These are phyloP conservation scores for Coriolopsis trogii DNA, from an alignment of 1,284 basidiomycete species.

Conservation along the genomic window DNA sequence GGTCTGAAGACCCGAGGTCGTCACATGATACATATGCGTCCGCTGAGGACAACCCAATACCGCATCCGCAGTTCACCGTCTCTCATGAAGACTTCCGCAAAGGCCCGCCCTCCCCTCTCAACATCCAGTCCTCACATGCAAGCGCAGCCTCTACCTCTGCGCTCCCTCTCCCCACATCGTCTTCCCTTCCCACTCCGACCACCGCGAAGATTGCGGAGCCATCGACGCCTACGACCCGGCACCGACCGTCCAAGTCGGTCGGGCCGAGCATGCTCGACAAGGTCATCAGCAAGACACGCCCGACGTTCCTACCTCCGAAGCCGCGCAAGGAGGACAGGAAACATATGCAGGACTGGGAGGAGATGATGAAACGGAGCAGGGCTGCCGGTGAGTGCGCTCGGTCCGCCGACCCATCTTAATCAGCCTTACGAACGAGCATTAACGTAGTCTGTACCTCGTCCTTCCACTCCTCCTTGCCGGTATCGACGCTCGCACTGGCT, in stretches of 20 bases:
- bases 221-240: conserved; percentile 29
- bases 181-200: conserved; percentile 26
- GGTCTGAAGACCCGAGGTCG: conserved; percentile 5
- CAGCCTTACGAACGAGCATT: conserved; percentile 29
- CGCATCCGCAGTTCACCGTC: conserved; percentile 14
- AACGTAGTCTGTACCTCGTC: conserved; percentile 28
- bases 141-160: conserved; percentile 31
- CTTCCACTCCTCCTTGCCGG: background rate
- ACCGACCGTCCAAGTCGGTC: conserved; percentile 52
- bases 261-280: conserved; percentile 75
- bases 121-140: conserved; percentile 17
- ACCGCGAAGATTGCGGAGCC: conserved; percentile 17
- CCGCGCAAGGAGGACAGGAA: conserved; percentile 77
- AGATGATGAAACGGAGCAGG: conserved; percentile 88
- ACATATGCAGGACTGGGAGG: conserved; percentile 88
- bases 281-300: conserved; percentile 79
- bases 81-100: conserved; percentile 16
- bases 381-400: conserved; percentile 60
- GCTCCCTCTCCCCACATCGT: conserved; percentile 24
- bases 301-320: conserved; percentile 86
- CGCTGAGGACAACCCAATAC: conserved; percentile 2
- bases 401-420: conserved; percentile 6
- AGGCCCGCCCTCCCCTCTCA: conserved; percentile 13
- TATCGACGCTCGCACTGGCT: background rate
- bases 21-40: background rate